Percentiles rank a stretch among this genome's conserved stretches.
These are phyloP conservation scores for Jaenimonas drosophilae DNA, from an alignment of 208 protist species.

Conservation along the genomic window DNA sequence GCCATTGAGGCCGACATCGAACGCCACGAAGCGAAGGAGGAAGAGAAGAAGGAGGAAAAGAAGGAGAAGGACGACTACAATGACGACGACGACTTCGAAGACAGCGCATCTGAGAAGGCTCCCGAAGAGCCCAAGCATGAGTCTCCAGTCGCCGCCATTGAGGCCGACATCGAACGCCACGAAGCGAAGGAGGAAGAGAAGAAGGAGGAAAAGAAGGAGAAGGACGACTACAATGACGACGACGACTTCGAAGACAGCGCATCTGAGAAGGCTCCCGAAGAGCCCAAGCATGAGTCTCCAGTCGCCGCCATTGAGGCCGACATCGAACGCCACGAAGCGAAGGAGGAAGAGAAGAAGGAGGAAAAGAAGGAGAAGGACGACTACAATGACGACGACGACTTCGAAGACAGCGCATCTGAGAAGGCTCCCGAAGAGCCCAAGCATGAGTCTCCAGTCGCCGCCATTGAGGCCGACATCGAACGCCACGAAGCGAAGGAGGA, in stretches of 20 bases:
- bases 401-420: not conserved
- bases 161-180: not conserved
- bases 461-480: too few species aligned
- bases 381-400: not conserved
- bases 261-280: not conserved
- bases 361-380: not conserved
- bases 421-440: not conserved
- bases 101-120: too few species aligned
- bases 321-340: too few species aligned
- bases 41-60: not conserved
- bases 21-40: not conserved
- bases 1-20: not conserved
- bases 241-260: slow-evolving; percentile 2
- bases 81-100: not conserved
- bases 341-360: not conserved
- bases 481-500: too few species aligned
- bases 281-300: not conserved
- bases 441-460: not conserved
- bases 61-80: not conserved
- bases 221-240: slow-evolving; percentile 4
- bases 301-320: too few species aligned
- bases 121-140: too few species aligned
- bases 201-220: not conserved
- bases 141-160: too few species aligned
- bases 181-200: not conserved